Evolutionary conservation across 345 rosid species (phyloP), one percentile per base, ranked within the genome.

Genomic region (Kandelia obovata): DNA sequence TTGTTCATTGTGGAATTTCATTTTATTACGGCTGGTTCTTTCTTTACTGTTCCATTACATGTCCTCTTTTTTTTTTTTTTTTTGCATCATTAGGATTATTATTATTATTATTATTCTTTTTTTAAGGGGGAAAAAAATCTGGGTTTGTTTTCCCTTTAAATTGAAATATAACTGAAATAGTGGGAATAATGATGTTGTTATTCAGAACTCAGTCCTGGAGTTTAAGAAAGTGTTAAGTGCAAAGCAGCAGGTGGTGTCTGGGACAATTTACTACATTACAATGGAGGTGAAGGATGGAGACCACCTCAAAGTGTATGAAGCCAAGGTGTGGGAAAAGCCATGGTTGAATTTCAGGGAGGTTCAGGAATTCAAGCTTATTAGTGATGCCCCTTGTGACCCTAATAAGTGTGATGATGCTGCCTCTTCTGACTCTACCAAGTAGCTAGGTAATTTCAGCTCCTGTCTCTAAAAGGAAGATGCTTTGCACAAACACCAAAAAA

Each of bases 311-410:
- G 61, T 83, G 51, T 94, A 85, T 65, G 91, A 91, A 82, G 98
- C 96, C 64, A 89, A 94, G 82, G 83, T 94, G 53, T 85, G 95
- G 97, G 96, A 75, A 82, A 91, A 94, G 80, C 87, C 87, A 23
- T 94, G 98, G 98, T 23, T 78, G 82, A 76, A 94, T 43, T 91
- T 88, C 80, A 91, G 86, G 82, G 80, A 89, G 82, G 77, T 91
- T 69, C 88, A 89, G 71, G 88, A 82, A 8, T 94, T 94, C 83
- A 86, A 82, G 78, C 86, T 73, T 32, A 47, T 85, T 43, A 89
- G 79, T 17, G 88, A 81, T 64, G 72, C 82, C 61, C 68, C 83
- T 5, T 35, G 75, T 27, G 66, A 15, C 26, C 53, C 78, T 43
- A 43, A 43, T 43, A 43, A 43, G 49, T 13, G 4, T 43, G 49